Percentiles rank a stretch among this genome's conserved stretches.
These are phyloP conservation scores for Pleomassaria siparia DNA, from an alignment of 2,329 filamentous ascomycete genomes.

Conservation along the genomic window DNA sequence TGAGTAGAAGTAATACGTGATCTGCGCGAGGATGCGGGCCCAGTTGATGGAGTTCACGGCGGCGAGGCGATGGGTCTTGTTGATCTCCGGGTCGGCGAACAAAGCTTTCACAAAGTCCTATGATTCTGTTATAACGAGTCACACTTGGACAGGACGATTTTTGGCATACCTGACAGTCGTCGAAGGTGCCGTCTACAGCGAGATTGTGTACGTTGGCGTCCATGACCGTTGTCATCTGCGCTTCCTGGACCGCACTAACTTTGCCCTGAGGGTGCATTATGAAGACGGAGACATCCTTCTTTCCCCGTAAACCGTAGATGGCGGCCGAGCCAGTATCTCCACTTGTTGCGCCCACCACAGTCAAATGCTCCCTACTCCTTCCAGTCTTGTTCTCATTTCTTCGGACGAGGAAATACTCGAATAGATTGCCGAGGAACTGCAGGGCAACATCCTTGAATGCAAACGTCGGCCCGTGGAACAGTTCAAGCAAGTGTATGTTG, in stretches of 20 bases:
- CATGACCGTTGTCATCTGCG: constrained; percentile 93
- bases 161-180: constrained; percentile 81
- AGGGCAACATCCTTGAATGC: constrained; percentile 91
- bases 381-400: constrained; percentile 71
- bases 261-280: constrained; percentile 92
- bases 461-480: constrained; percentile 95
- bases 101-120: constrained; percentile 91
- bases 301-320: constrained; percentile 91
- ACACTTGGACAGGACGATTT: background rate
- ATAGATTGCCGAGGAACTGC: constrained; percentile 94
- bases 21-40: constrained; percentile 92
- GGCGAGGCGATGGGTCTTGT: constrained; percentile 78
- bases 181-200: constrained; percentile 86
- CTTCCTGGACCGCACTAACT: constrained; percentile 88
- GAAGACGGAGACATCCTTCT: constrained; percentile 96
- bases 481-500: constrained; percentile 83
- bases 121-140: background rate
- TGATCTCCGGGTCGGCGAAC: constrained; percentile 83
- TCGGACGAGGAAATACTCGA: constrained; percentile 80
- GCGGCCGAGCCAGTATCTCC: constrained; percentile 82
- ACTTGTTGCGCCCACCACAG: constrained; percentile 46
- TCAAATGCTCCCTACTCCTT: constrained; percentile 57
- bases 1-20: constrained; percentile 93
- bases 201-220: constrained; percentile 93
- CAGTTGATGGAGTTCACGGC: constrained; percentile 98